A percentile compares a stretch with the other conserved stretches of the same genome.
Evolutionary conservation across 2,329 filamentous ascomycete genomes (phyloP).

Genomic region (Epichloe uncinata): DNA sequence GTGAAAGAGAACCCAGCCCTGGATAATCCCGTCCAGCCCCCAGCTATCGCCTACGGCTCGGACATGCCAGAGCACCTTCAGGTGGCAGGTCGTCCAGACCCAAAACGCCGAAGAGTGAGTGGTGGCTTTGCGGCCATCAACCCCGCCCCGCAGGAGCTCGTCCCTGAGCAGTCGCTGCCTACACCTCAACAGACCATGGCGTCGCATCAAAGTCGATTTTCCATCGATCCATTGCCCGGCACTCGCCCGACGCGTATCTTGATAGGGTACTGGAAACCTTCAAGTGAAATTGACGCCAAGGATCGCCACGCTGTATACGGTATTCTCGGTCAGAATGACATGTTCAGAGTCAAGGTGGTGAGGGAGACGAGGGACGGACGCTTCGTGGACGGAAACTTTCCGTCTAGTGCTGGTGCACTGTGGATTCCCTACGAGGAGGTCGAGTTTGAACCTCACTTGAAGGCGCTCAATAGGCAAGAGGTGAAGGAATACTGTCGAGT

Average conservation of each 20-base stretch:
- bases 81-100: conserved; percentile 20
- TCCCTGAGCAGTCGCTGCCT: conserved; percentile 5
- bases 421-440: conserved; percentile 53
- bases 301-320: conserved; percentile 51
- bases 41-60: conserved; percentile 36
- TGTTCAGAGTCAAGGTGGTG: conserved; percentile 50
- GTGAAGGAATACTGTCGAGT: conserved; percentile 52
- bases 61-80: conserved; percentile 32
- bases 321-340: conserved; percentile 48
- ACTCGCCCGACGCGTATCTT: conserved; percentile 44
- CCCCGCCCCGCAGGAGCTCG: conserved; percentile 11
- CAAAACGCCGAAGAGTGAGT: conserved; percentile 36
- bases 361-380: conserved; percentile 47
- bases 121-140: conserved; percentile 22
- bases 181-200: conserved; percentile 12
- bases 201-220: conserved; percentile 9
- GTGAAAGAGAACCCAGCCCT: conserved; percentile 28
- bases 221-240: conserved; percentile 32
- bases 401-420: conserved; percentile 42
- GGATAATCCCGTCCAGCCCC: conserved; percentile 28
- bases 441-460: conserved; percentile 41
- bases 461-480: conserved; percentile 36
- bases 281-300: conserved; percentile 28
- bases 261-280: conserved; percentile 46
- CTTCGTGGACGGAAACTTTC: conserved; percentile 45